Conservation (phyloP, 352 stramenopile species). For the Pythium sp. region DNA sequence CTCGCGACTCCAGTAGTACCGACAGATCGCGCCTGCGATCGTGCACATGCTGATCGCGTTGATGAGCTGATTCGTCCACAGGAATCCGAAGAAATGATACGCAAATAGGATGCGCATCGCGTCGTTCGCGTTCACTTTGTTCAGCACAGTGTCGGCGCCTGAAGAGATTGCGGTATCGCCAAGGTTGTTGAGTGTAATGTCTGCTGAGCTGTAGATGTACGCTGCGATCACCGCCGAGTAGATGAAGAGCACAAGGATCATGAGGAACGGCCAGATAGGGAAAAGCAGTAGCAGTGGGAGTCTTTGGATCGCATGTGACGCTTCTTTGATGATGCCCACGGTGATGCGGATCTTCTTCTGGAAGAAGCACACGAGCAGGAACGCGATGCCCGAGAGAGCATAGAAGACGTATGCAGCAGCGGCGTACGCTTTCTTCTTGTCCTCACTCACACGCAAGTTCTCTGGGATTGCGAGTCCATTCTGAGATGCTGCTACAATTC, state of each 20-base stretch:
- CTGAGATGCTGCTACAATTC: conserved; percentile 36
- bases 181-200: conserved; percentile 43
- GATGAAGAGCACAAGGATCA: conserved; percentile 63
- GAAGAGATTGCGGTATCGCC: conserved; percentile 15
- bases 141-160: conserved; percentile 28
- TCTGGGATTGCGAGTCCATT: conserved; percentile 45
- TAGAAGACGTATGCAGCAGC: conserved; percentile 65
- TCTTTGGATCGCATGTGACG: conserved; percentile 54
- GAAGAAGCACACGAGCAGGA: conserved; percentile 83
- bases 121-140: conserved; percentile 44
- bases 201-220: conserved; percentile 65
- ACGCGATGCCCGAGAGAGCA: conserved; percentile 47
- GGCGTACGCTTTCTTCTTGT: conserved; percentile 59
- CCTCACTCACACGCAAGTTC: conserved; percentile 49
- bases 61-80: conserved; percentile 97
- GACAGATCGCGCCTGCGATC: conserved; percentile 88
- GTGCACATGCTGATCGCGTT: conserved; percentile 94
- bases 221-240: conserved; percentile 58
- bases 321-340: conserved; percentile 76
- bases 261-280: conserved; percentile 56
- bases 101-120: conserved; percentile 68
- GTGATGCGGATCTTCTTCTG: conserved; percentile 80
- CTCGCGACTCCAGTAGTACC: conserved; percentile 92
- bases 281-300: conserved; percentile 71
- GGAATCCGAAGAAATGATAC: conserved; percentile 93